Evolutionary conservation across 2,329 filamentous ascomycete species (phyloP).

Genomic region (Talaromyces sp.): DNA sequence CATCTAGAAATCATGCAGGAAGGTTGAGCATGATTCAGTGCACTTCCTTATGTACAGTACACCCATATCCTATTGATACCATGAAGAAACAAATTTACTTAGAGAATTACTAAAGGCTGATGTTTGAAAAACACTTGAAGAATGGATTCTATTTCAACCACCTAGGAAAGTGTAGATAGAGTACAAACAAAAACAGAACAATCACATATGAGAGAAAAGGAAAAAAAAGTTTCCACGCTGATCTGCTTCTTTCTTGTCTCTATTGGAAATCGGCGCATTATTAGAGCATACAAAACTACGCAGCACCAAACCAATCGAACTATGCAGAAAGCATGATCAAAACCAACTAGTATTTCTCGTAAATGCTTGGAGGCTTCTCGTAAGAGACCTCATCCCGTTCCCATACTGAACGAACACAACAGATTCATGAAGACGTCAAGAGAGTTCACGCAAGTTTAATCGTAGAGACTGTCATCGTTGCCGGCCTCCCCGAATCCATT

Average conservation of each 20-base stretch:
- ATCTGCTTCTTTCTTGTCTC: slow-evolving; percentile 4
- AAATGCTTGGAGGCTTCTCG: not conserved
- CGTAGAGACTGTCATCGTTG: slow-evolving; percentile 95
- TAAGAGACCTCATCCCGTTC: not conserved
- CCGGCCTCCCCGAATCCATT: slow-evolving; percentile 73
- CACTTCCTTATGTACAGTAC: not conserved
- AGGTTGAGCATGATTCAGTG: not conserved
- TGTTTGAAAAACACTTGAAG: not conserved
- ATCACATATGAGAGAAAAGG: slow-evolving; percentile 3
- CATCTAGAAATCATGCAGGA: not conserved
- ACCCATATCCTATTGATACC: not conserved
- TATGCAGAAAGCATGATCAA: not conserved
- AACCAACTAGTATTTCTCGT: not conserved
- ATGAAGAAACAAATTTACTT: not conserved
- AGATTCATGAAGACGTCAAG: not conserved
- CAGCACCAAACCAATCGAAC: not conserved
- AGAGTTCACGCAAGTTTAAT: slow-evolving; percentile 51
- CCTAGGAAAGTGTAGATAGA: slow-evolving; percentile 3
- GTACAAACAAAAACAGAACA: slow-evolving; percentile 8
- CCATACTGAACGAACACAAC: not conserved
- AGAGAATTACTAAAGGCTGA: not conserved
- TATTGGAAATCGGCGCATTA: not conserved
- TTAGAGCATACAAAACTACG: not conserved
- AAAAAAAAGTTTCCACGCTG: slow-evolving; percentile 1
- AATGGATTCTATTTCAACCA: slow-evolving; percentile 6